Percentiles rank a stretch among this genome's conserved stretches.
phyloP scores from a whole-genome alignment of 78 protist genomes.

The Thecamonas trahens region DNA sequence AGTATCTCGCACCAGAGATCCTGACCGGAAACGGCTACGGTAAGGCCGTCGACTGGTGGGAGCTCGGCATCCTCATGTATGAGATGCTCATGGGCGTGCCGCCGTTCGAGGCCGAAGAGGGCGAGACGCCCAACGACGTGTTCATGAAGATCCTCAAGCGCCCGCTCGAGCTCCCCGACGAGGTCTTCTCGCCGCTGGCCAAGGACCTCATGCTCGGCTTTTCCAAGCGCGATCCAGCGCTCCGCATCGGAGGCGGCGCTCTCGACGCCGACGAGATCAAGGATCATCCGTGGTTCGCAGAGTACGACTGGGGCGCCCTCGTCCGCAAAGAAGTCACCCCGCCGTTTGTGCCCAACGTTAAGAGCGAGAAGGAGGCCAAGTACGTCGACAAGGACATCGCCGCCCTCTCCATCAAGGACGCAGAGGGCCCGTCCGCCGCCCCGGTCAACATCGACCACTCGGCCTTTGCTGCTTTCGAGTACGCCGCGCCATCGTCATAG shows the following conservation, averaged over 20 bases:
- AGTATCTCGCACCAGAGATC: slow-evolving; percentile 74
- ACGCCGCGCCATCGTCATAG: too few relatives aligned
- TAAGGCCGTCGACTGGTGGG: slow-evolving; percentile 84
- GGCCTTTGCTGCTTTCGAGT: too few relatives aligned
- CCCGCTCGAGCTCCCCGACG: slow-evolving; percentile 41
- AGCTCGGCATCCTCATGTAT: slow-evolving; percentile 61
- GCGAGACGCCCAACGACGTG: slow-evolving; percentile 64
- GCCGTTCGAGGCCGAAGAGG: slow-evolving; percentile 60
- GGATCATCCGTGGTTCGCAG: slow-evolving; percentile 45
- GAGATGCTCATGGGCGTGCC: slow-evolving; percentile 80
- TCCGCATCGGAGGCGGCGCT: neutral
- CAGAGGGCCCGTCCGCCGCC: neutral
- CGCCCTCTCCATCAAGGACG: neutral
- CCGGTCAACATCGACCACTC: too few relatives aligned
- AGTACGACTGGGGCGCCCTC: slow-evolving; percentile 63
- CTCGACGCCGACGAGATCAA: slow-evolving; percentile 32
- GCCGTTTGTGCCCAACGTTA: slow-evolving; percentile 54
- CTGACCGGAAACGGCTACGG: slow-evolving; percentile 69
- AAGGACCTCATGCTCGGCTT: neutral
- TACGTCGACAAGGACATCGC: neutral
- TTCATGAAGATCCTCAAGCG: slow-evolving; percentile 52
- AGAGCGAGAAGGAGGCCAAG: too few relatives aligned
- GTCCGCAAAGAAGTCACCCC: slow-evolving; percentile 55
- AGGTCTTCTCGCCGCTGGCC: neutral
- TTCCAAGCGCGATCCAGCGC: neutral